phyloP scores from a whole-genome alignment of 1,139 yeast genomes.

The Blastobotrys petasosporus region DNA sequence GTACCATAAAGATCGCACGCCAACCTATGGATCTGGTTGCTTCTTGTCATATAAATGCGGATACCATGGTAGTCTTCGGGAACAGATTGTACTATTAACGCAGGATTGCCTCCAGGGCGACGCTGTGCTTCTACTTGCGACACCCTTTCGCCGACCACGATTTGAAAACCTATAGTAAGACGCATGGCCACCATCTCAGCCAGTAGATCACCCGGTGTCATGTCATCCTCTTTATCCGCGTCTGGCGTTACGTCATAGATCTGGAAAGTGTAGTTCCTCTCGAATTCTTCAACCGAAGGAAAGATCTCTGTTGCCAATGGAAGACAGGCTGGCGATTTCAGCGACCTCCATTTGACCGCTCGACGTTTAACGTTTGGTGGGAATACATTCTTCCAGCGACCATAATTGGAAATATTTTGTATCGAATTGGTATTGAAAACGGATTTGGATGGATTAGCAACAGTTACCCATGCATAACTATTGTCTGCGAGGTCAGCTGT shows the following conservation, averaged over 20 bases:
- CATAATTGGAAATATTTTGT: conserved; percentile 36
- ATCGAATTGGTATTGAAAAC: conserved; percentile 16
- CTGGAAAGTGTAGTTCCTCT: conserved; percentile 41
- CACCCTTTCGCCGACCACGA: conserved; percentile 68
- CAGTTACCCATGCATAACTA: conserved; percentile 28
- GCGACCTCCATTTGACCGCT: conserved; percentile 83
- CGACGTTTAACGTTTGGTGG: conserved; percentile 62
- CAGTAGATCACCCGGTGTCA: conserved; percentile 58
- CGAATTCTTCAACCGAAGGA: conserved; percentile 61
- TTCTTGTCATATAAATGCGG: conserved; percentile 66
- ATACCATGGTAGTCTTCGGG: conserved; percentile 47
- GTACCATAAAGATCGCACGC: conserved; percentile 63
- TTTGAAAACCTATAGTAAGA: conserved; percentile 81
- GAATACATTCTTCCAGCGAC: conserved; percentile 86
- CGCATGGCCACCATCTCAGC: conserved; percentile 85
- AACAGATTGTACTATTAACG: conserved; percentile 35
- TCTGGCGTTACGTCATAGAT: conserved; percentile 59
- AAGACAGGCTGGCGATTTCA: conserved; percentile 87
- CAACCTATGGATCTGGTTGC: conserved; percentile 80
- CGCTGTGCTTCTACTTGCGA: conserved; percentile 57
- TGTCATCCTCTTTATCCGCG: conserved; percentile 47
- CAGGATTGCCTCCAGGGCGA: conserved; percentile 51
- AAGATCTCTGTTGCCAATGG: conserved; percentile 76
- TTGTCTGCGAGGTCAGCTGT: conserved; percentile 12
- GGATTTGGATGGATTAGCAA: conserved; percentile 26